These are phyloP conservation scores for Lentinula lateritia DNA, from an alignment of 768 basidiomycete genomes.

Conservation along the genomic window DNA sequence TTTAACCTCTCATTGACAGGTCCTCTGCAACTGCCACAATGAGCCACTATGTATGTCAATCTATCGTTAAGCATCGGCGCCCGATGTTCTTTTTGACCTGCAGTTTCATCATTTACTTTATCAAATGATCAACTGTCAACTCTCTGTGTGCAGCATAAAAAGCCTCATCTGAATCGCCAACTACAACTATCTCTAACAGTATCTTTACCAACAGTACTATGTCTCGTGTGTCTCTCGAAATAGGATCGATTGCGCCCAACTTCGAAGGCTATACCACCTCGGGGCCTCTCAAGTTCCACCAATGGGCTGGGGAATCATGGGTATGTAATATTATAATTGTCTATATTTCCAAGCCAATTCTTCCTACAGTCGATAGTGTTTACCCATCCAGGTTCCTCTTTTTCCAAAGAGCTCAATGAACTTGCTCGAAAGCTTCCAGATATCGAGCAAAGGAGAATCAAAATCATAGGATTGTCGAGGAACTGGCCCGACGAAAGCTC, in stretches of 20 bases:
- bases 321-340: not conserved
- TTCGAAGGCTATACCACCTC: not conserved
- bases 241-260: conserved; percentile 2
- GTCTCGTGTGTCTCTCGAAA: not conserved
- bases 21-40: not conserved
- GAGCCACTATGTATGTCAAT: too few species aligned
- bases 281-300: conserved; percentile 1
- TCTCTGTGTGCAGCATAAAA: not conserved
- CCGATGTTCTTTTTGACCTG: not conserved
- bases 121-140: not conserved
- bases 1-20: not conserved
- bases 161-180: not conserved
- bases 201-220: not conserved
- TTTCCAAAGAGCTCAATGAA: conserved; percentile 1
- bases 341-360: not conserved
- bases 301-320: conserved; percentile 6
- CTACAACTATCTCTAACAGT: too few species aligned
- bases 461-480: conserved; percentile 2
- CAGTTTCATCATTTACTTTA: not conserved
- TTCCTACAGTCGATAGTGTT: conserved; percentile 2
- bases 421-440: conserved; percentile 1
- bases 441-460: not conserved
- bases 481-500: not conserved
- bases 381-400: conserved; percentile 2
- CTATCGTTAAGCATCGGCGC: not conserved